Conservation (phyloP, 1,284 basidiomycete genomes). For the Cryptococcus depauperatus region DNA sequence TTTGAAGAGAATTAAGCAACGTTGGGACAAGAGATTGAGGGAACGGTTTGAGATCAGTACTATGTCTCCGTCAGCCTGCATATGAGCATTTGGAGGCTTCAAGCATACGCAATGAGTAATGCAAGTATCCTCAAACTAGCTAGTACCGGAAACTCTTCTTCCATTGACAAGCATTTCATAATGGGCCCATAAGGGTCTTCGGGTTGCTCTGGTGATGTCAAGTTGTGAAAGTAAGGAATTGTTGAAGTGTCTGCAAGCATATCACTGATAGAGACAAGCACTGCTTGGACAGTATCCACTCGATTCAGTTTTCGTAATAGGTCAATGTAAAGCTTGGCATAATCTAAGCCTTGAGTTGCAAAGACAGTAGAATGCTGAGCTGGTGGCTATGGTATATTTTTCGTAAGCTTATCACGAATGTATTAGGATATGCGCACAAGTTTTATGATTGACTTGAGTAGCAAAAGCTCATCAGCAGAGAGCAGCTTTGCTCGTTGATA, state of each 20-base stretch:
- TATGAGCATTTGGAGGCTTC: neutral
- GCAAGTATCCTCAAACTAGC: slow-evolving; percentile 84
- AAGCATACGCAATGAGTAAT: slow-evolving; percentile 62
- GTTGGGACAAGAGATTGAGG: slow-evolving; percentile 54
- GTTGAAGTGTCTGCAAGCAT: slow-evolving; percentile 52
- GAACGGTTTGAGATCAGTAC: slow-evolving; percentile 47
- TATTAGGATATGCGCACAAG: slow-evolving; percentile 38
- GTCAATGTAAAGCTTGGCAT: slow-evolving; percentile 81
- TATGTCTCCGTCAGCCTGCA: slow-evolving; percentile 6
- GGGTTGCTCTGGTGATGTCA: slow-evolving; percentile 49
- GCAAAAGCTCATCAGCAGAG: slow-evolving; percentile 76
- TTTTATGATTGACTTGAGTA: slow-evolving; percentile 82
- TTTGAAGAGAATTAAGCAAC: slow-evolving; percentile 58
- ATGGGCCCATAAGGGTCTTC: slow-evolving; percentile 79
- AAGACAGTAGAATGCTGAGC: slow-evolving; percentile 65
- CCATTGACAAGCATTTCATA: slow-evolving; percentile 72
- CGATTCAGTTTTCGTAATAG: slow-evolving; percentile 87
- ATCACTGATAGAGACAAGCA: slow-evolving; percentile 84
- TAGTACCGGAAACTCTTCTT: slow-evolving; percentile 88
- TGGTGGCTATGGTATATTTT: slow-evolving; percentile 48
- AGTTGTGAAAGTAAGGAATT: slow-evolving; percentile 56
- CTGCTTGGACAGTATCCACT: slow-evolving; percentile 87
- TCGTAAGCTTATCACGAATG: neutral
- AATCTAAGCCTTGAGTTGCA: slow-evolving; percentile 68
- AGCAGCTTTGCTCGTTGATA: slow-evolving; percentile 92